Percentiles rank a stretch among this genome's conserved stretches.
Evolutionary conservation across 2,329 filamentous ascomycete species (phyloP).

Genomic region (Neofusicoccum cordaticola): DNA sequence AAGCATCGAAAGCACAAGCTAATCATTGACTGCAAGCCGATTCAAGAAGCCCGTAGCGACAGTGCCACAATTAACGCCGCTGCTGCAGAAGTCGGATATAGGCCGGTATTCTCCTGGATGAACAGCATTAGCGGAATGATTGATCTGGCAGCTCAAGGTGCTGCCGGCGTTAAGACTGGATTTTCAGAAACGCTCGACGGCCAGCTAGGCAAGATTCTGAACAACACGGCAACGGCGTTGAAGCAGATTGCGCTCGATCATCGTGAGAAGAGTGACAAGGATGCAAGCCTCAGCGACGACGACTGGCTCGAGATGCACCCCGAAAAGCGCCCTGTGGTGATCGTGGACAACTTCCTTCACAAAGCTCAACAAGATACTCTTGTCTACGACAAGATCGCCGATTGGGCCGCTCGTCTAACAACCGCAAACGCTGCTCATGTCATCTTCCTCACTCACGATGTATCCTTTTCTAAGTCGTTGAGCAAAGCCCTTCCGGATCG

Average conservation of each 20-base stretch:
- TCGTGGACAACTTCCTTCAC: conserved; percentile 89
- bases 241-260: conserved; percentile 71
- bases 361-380: conserved; percentile 56
- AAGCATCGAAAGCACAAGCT: conserved; percentile 74
- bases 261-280: conserved; percentile 70
- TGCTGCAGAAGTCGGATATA: conserved; percentile 80
- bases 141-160: conserved; percentile 88
- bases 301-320: conserved; percentile 89
- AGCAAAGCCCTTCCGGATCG: conserved; percentile 85
- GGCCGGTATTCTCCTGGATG: conserved; percentile 93
- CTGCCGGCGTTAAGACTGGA: conserved; percentile 89
- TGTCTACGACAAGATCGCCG: conserved; percentile 59
- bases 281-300: conserved; percentile 71
- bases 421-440: conserved; percentile 89
- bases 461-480: conserved; percentile 82
- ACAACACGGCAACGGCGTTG: conserved; percentile 76
- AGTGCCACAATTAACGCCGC: conserved; percentile 78
- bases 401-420: conserved; percentile 83
- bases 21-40: conserved; percentile 87
- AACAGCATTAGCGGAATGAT: conserved; percentile 91
- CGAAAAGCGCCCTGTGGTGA: conserved; percentile 75
- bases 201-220: conserved; percentile 84
- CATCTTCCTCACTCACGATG: conserved; percentile 87
- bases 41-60: conserved; percentile 87
- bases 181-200: conserved; percentile 91